Evolutionary conservation across 345 rosid species (phyloP).

Genomic region (Punica granatum): DNA sequence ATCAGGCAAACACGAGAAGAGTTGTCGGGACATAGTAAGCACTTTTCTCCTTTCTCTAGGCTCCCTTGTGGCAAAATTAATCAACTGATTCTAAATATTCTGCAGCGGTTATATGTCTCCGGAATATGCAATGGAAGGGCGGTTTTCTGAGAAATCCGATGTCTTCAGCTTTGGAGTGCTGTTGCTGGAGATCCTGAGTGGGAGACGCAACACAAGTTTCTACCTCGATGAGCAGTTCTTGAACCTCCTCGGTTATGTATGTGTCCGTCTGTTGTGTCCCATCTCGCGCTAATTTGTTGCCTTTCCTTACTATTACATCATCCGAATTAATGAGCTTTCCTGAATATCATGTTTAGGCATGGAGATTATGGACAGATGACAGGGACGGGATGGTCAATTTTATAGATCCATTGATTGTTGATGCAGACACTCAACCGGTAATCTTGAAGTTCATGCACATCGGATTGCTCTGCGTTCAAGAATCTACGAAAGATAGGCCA

Average conservation of each 20-base stretch:
- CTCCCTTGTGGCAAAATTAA: too few relatives aligned
- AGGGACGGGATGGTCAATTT: slow-evolving; percentile 6
- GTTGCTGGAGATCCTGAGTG: slow-evolving; percentile 31
- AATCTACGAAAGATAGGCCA: slow-evolving; percentile 23
- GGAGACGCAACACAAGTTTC: slow-evolving; percentile 25
- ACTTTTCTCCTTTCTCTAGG: not conserved
- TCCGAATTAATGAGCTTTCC: too few relatives aligned
- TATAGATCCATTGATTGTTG: slow-evolving; percentile 2
- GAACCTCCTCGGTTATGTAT: slow-evolving; percentile 36
- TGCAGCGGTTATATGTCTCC: slow-evolving; percentile 45
- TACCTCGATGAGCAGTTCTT: slow-evolving; percentile 12
- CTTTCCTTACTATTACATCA: not conserved
- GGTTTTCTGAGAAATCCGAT: slow-evolving; percentile 33
- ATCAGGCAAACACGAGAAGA: slow-evolving; percentile 34
- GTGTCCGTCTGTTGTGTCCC: slow-evolving; percentile 2
- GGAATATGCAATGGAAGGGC: slow-evolving; percentile 36
- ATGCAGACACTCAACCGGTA: not conserved
- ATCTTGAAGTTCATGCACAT: slow-evolving; percentile 5
- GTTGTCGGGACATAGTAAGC: slow-evolving; percentile 45
- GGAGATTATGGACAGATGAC: slow-evolving; percentile 19
- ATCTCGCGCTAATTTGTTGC: too few relatives aligned
- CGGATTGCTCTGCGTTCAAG: slow-evolving; percentile 16
- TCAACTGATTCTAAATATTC: too few relatives aligned
- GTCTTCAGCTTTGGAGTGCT: slow-evolving; percentile 37
- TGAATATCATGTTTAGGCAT: too few relatives aligned